These are phyloP conservation scores for Hemileia vastatrix DNA, from an alignment of 1,284 basidiomycete species.

Conservation along the genomic window DNA sequence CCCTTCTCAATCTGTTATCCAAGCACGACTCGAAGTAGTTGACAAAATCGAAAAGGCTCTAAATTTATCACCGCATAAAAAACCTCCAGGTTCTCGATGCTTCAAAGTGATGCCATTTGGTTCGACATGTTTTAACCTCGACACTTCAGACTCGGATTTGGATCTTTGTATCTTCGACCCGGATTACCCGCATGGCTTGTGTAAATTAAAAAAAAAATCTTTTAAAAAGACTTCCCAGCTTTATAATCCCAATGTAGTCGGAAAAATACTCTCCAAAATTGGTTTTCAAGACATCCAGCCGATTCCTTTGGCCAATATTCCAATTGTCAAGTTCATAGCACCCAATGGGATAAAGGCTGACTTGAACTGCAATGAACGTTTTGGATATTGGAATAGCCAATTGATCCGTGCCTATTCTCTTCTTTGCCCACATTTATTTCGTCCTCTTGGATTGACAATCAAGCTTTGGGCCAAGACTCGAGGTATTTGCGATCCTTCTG, in stretches of 20 bases:
- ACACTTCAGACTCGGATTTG: conserved; percentile 7
- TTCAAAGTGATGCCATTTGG: conserved; percentile 1
- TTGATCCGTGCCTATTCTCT: conserved; percentile 6
- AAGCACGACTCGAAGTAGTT: neutral
- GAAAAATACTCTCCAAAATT: neutral
- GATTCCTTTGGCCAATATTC: conserved; percentile 1
- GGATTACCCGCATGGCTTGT: neutral
- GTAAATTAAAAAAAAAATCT: too few species aligned
- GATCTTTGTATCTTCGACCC: conserved; percentile 16
- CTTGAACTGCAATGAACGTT: conserved; percentile 13
- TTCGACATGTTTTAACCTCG: conserved; percentile 9
- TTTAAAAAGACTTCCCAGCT: too few species aligned
- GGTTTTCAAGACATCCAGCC: conserved; percentile 3
- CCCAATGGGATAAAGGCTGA: conserved; percentile 6
- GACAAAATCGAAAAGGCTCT: neutral
- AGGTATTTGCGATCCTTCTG: conserved; percentile 16
- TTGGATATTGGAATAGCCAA: conserved; percentile 4
- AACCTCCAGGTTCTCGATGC: neutral
- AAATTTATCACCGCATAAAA: neutral
- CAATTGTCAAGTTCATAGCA: conserved; percentile 7
- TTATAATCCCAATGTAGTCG: neutral
- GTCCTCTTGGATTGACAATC: conserved; percentile 6
- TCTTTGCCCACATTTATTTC: conserved; percentile 2
- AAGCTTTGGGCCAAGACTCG: conserved; percentile 17
- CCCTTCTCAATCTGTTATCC: neutral